Percentiles rank a stretch among this genome's conserved stretches.
phyloP scores from a whole-genome alignment of 495 filamentous ascomycete genomes.

The Penicillium lagena region DNA sequence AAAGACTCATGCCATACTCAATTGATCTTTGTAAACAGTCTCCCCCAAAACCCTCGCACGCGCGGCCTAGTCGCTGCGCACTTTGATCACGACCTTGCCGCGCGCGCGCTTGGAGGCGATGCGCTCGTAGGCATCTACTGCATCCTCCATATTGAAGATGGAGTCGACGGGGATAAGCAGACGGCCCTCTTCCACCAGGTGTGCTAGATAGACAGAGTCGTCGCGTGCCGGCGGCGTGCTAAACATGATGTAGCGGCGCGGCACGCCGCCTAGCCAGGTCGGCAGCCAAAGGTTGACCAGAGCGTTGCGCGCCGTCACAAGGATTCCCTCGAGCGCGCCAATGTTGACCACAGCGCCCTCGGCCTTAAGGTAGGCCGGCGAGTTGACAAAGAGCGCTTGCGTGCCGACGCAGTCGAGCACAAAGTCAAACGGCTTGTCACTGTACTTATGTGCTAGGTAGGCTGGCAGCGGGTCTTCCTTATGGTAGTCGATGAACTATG shows the following conservation, averaged over 20 bases:
- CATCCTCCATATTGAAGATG: conserved; percentile 29
- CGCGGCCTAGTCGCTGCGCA: conserved; percentile 3
- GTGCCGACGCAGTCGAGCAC: conserved; percentile 33
- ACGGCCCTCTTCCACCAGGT: conserved; percentile 17
- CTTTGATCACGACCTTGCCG: conserved; percentile 30
- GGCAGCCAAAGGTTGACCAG: conserved; percentile 26
- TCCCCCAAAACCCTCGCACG: no score
- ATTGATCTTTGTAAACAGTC: no score
- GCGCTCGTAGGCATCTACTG: conserved; percentile 21
- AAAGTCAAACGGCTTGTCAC: conserved; percentile 24
- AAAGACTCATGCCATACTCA: no score
- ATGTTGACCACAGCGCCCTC: conserved; percentile 31
- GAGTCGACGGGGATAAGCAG: conserved; percentile 29
- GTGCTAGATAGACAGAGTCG: conserved; percentile 16
- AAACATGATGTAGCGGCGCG: conserved; percentile 25
- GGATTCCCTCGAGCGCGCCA: conserved; percentile 16
- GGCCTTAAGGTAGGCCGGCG: conserved; percentile 27
- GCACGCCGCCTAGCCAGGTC: conserved; percentile 27
- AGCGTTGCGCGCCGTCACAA: conserved; percentile 16
- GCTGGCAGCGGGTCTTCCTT: conserved; percentile 15
- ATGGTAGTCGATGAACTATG: conserved; percentile 32
- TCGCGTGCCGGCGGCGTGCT: conserved; percentile 16
- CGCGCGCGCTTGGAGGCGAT: conserved; percentile 25
- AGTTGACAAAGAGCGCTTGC: conserved; percentile 21
- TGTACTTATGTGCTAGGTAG: conserved; percentile 17